These are phyloP conservation scores for Chaetothyriales sp. DNA, from an alignment of 2,329 filamentous ascomycete species.

Conservation along the genomic window DNA sequence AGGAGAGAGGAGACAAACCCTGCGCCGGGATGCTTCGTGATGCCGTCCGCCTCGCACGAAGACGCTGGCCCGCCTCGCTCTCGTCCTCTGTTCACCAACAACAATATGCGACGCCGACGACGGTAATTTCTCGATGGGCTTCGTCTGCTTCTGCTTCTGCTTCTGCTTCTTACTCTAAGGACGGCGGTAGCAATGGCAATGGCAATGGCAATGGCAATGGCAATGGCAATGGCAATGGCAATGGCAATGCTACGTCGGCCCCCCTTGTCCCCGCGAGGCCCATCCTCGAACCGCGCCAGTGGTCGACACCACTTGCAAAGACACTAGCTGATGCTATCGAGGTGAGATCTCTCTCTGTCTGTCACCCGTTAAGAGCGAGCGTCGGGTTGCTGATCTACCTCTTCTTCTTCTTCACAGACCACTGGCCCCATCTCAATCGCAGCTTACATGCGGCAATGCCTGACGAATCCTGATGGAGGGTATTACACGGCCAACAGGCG, in stretches of 20 bases:
- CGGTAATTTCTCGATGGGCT: not conserved
- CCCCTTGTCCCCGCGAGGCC: too few relatives aligned
- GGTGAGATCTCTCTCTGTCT: slow-evolving; percentile 33
- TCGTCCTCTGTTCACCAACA: too few relatives aligned
- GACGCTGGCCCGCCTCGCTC: too few relatives aligned
- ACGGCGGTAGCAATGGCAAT: not conserved
- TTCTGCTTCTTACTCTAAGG: not conserved
- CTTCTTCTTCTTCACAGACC: slow-evolving; percentile 35
- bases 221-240: not conserved
- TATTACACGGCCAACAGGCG: slow-evolving; percentile 74
- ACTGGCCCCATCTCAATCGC: slow-evolving; percentile 87
- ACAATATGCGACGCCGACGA: not conserved
- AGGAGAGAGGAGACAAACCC: too few relatives aligned
- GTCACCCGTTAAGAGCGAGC: not conserved
- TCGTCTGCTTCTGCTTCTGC: not conserved
- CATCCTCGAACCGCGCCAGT: slow-evolving; percentile 38
- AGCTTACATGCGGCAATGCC: slow-evolving; percentile 95
- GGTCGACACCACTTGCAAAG: slow-evolving; percentile 86
- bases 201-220: not conserved
- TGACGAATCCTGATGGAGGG: slow-evolving; percentile 76
- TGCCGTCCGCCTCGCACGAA: not conserved
- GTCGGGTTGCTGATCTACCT: not conserved
- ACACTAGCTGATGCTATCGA: slow-evolving; percentile 74
- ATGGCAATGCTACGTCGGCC: not conserved
- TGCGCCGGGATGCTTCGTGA: not conserved